Conservation (phyloP, 805 yeast species). For the Lipomyces starkeyi region DNA sequence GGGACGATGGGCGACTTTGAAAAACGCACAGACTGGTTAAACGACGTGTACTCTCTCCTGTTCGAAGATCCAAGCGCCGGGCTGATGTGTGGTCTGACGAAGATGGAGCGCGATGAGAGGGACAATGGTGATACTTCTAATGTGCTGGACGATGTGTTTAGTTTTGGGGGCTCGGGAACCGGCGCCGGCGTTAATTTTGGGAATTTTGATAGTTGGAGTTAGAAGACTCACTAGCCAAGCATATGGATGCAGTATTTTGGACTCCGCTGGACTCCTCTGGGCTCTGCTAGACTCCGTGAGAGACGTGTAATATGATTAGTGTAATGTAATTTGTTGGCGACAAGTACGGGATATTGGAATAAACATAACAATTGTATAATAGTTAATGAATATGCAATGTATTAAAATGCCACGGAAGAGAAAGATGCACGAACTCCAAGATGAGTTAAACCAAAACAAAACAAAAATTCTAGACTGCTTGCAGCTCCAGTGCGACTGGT, state of each 20-base stretch:
- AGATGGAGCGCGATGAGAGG: background rate
- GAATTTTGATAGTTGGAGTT: slow-evolving; percentile 21
- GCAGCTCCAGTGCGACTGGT: too few species aligned
- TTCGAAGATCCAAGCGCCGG: slow-evolving; percentile 34
- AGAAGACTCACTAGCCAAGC: background rate
- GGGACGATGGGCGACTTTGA: slow-evolving; percentile 28
- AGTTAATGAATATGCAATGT: too few species aligned
- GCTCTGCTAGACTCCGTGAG: background rate
- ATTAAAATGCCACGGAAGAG: too few species aligned
- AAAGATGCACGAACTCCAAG: background rate
- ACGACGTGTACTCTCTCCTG: slow-evolving; percentile 36
- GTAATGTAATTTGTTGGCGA: background rate
- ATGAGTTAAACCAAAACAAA: background rate
- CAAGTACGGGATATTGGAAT: too few species aligned
- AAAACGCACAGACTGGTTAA: slow-evolving; percentile 37
- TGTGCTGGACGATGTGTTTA: background rate
- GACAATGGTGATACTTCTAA: background rate
- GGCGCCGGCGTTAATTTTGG: slow-evolving; percentile 22
- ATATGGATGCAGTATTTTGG: background rate
- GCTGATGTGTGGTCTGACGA: slow-evolving; percentile 15
- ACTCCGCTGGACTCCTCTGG: background rate
- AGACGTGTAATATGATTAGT: background rate
- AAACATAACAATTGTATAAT: background rate
- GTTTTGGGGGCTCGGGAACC: background rate
- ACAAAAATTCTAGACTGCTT: too few species aligned